A percentile compares a stretch with the other conserved stretches of the same genome.
Conservation (phyloP, 2,329 filamentous ascomycete genomes). For the Alternaria arbusti region DNA sequence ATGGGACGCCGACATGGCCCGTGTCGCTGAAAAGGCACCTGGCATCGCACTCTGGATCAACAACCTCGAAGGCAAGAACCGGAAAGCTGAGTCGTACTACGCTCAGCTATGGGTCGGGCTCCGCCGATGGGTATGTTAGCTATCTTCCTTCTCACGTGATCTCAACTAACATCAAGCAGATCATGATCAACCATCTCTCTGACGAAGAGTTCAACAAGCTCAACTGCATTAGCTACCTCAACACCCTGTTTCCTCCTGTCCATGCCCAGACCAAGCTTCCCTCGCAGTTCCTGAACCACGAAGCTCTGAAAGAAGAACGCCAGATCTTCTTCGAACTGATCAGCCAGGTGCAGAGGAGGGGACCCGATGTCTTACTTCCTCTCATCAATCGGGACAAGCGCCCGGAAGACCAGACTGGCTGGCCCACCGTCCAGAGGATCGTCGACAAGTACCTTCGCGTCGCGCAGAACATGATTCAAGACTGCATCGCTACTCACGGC, state of each 20-base stretch:
- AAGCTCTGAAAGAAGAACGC: constrained; percentile 63
- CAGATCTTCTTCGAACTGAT: constrained; percentile 69
- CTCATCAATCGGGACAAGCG: constrained; percentile 62
- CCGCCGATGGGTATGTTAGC: constrained; percentile 65
- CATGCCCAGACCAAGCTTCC: constrained; percentile 47
- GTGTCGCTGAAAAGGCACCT: constrained; percentile 59
- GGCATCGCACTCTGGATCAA: constrained; percentile 63
- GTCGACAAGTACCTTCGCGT: constrained; percentile 65
- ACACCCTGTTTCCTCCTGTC: constrained; percentile 69
- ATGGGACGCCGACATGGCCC: constrained; percentile 54
- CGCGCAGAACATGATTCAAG: constrained; percentile 67
- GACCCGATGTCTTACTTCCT: constrained; percentile 59
- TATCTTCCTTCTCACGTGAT: background rate
- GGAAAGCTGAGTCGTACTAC: constrained; percentile 54
- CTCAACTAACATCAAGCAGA: constrained; percentile 48
- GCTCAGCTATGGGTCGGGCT: constrained; percentile 67
- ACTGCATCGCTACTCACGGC: constrained; percentile 58
- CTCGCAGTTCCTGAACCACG: constrained; percentile 59
- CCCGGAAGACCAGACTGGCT: constrained; percentile 61
- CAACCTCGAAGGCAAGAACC: constrained; percentile 54
- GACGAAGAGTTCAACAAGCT: constrained; percentile 68
- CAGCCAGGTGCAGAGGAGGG: constrained; percentile 62
- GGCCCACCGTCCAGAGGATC: constrained; percentile 56
- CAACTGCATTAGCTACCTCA: constrained; percentile 72
- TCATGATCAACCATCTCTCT: constrained; percentile 69